Conservation (phyloP, 2,329 filamentous ascomycete species). For the Scedosporium aurantiacum region DNA sequence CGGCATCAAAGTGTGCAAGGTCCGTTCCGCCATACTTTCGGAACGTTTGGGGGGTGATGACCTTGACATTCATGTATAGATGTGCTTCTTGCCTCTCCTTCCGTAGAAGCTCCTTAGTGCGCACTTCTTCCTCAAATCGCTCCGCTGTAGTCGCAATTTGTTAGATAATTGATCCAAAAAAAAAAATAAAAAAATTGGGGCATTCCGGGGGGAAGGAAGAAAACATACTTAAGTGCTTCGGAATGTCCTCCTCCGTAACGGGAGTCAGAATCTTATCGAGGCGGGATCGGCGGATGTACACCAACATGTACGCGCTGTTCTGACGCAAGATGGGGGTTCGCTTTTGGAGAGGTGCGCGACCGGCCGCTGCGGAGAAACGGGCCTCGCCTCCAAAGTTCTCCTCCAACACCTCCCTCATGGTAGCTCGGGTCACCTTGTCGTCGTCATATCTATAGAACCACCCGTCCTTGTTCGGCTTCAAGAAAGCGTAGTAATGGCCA, state of each 20-base stretch:
- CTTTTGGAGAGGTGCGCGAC: constrained; percentile 39
- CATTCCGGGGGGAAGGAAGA: neutral
- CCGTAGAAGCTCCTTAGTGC: constrained; percentile 60
- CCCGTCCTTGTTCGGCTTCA: constrained; percentile 87
- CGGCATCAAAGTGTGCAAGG: constrained; percentile 57
- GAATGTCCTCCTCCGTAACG: constrained; percentile 68
- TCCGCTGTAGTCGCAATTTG: constrained; percentile 36
- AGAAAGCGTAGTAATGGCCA: constrained; percentile 94
- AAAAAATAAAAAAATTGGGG: neutral
- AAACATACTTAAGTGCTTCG: constrained; percentile 65
- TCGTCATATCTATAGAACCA: constrained; percentile 97
- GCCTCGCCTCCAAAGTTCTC: constrained; percentile 96
- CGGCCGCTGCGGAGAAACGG: constrained; percentile 34
- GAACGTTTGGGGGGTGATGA: constrained; percentile 76
- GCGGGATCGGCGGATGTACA: constrained; percentile 83
- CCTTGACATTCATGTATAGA: constrained; percentile 75
- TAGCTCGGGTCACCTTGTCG: constrained; percentile 91
- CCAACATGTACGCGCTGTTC: constrained; percentile 95
- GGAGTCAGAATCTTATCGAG: constrained; percentile 73
- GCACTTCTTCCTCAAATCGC: constrained; percentile 72
- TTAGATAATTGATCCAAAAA: constrained; percentile 1
- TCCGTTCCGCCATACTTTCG: constrained; percentile 74
- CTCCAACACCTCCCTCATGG: constrained; percentile 80
- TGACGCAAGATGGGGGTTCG: constrained; percentile 50
- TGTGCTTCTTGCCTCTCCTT: constrained; percentile 93